Percentiles rank a stretch among this genome's conserved stretches.
These are phyloP conservation scores for Chytriomyces confervae DNA, from an alignment of 192 early-diverging fungal species.

Conservation along the genomic window DNA sequence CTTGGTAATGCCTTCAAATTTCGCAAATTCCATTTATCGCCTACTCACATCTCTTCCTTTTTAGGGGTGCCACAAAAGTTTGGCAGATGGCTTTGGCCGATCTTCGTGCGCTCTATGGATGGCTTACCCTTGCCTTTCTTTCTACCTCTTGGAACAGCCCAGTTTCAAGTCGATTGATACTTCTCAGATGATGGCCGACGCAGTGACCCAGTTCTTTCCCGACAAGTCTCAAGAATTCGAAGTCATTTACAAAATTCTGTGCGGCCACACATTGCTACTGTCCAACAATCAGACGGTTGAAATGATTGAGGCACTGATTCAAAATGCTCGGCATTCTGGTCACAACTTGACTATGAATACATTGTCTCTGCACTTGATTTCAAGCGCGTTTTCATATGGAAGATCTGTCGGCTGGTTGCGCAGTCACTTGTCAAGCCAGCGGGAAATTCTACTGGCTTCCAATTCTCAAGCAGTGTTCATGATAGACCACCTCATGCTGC, in stretches of 20 bases:
- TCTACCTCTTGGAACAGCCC: not conserved
- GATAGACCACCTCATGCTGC: not conserved
- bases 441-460: constrained; percentile 9
- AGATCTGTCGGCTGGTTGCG: constrained; percentile 8
- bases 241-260: constrained; percentile 15
- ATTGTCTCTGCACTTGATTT: not conserved
- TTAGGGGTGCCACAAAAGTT: constrained; percentile 28
- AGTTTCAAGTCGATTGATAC: not conserved
- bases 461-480: not conserved
- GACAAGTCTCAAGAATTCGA: constrained; percentile 18
- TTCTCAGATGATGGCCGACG: constrained; percentile 8
- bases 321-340: constrained; percentile 30
- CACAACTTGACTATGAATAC: constrained; percentile 25
- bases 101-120: constrained; percentile 27
- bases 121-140: constrained; percentile 19
- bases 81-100: constrained; percentile 22
- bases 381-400: constrained; percentile 6
- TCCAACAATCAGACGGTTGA: constrained; percentile 9
- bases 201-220: not conserved
- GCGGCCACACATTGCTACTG: constrained; percentile 2
- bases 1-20: constrained; percentile 7
- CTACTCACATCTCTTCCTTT: not conserved
- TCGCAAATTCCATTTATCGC: not conserved
- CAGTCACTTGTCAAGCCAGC: not conserved
- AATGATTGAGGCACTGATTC: constrained; percentile 22